Evolutionary conservation across 371 early-diverging fungal genomes (phyloP), one percentile per base, ranked within the genome.

Genomic region (Phascolomyces articulosus): DNA sequence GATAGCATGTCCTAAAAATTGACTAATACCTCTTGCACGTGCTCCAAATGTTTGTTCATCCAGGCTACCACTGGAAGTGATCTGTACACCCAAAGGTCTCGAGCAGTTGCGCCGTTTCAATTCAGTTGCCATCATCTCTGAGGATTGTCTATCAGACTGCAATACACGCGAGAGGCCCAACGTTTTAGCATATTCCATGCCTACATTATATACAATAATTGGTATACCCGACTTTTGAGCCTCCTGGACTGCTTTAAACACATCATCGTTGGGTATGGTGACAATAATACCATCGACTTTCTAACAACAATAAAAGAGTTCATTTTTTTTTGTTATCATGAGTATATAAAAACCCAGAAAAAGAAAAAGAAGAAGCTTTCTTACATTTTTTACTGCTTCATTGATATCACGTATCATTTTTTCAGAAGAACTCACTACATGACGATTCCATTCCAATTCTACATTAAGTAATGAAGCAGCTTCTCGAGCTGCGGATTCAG

Each of bases 181-280:
- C 31, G 67, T 63, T 24, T 40, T 57, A 1, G 84, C 84, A 34
- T 71, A 77, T 34, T 78, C 70, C 11, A 69, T 59, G 1, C 84
- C 84, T 0, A 73, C 62, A 61, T 84, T 84, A 51, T 73, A 72
- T 20, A 84, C 82, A 11, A 84, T 75, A n/a, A 84, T 68, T 40
- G 84, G 84, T 26, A 81, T 40, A 2, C 70, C 62, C 16, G 70
- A 59, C 6, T 70, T 34, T 3, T 63, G 28, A 16, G 78, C 77
- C 8, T 78, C 69, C 20, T 74, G 62, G 4, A 78, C 64, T 11
- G 84, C 75, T 16, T 62, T 41, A 27, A 71, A 75, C 18, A 81
- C 66, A 0, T 67, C 71, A 2, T 78, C 55, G 27, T 72, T 75
- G 13, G 82, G 82, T 6, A 84, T 84, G 18, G 80, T 74, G 18